Evolutionary conservation across 495 filamentous ascomycete genomes (phyloP).

Genomic region (Rhypophila decipiens): DNA sequence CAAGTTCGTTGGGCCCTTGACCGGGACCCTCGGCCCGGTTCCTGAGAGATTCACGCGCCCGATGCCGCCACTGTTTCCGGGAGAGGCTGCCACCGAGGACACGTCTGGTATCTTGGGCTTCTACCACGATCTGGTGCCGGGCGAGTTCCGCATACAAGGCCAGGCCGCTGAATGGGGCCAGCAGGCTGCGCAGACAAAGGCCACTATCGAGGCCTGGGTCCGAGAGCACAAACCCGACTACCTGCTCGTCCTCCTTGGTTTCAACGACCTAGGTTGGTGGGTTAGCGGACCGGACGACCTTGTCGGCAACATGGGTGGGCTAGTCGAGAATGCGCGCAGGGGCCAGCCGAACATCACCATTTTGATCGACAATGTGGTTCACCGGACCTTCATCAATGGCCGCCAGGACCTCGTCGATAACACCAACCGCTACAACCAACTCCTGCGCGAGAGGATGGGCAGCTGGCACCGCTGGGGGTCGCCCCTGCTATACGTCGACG

Average conservation of each 20-base stretch:
- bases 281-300: constrained; percentile 12
- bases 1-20: constrained; percentile 31
- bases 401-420: constrained; percentile 17
- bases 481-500: constrained; percentile 17
- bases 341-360: constrained; percentile 19
- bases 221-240: constrained; percentile 32
- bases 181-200: constrained; percentile 25
- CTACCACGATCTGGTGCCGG: constrained; percentile 18
- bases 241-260: constrained; percentile 28
- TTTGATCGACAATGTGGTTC: constrained; percentile 24
- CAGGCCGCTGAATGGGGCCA: constrained; percentile 22
- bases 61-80: constrained; percentile 9
- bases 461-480: constrained; percentile 17
- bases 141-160: constrained; percentile 20
- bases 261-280: constrained; percentile 33
- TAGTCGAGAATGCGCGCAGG: constrained; percentile 20
- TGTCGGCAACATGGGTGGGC: constrained; percentile 15
- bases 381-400: constrained; percentile 15
- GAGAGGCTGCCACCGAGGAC: constrained; percentile 1
- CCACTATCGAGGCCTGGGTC: constrained; percentile 35
- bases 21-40: constrained; percentile 23
- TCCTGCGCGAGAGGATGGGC: constrained; percentile 12
- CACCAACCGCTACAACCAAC: constrained; percentile 23
- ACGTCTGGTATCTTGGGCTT: constrained; percentile 12
- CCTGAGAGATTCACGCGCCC: constrained; percentile 15